Percentiles rank a stretch among this genome's conserved stretches.
phyloP scores from a whole-genome alignment of 2,329 filamentous ascomycete species.

The Diaporthe vexans region DNA sequence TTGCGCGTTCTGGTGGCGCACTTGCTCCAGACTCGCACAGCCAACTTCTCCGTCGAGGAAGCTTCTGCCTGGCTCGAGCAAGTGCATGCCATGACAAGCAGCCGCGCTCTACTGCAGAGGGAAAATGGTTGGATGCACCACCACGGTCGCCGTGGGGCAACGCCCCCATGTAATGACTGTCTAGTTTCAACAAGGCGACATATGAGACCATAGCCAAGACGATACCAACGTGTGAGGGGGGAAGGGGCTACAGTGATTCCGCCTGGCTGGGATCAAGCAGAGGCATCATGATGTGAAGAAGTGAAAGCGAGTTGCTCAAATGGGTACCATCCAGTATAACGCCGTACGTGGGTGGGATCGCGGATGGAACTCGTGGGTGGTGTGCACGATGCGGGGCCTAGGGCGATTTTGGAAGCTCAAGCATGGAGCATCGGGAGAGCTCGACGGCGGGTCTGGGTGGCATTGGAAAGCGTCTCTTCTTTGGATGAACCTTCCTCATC shows the following conservation, averaged over 20 bases:
- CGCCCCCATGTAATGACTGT: background rate
- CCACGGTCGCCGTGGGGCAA: background rate
- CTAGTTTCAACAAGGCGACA: background rate
- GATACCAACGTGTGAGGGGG: background rate
- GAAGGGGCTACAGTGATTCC: too few relatives aligned
- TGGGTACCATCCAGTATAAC: background rate
- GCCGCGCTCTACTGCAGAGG: too few relatives aligned
- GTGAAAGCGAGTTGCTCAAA: background rate
- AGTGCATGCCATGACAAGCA: background rate
- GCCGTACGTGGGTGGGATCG: too few relatives aligned
- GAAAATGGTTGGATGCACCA: background rate
- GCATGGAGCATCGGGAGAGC: background rate
- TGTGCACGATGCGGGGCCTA: background rate
- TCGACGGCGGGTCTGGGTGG: background rate
- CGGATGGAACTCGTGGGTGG: background rate
- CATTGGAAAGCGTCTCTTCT: background rate
- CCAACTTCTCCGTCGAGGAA: background rate
- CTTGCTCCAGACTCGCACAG: background rate
- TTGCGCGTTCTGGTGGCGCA: background rate
- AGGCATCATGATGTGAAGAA: background rate
- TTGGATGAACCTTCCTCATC: conserved; percentile 19
- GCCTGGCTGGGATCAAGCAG: too few relatives aligned
- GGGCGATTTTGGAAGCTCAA: conserved; percentile 15
- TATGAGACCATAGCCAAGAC: background rate
- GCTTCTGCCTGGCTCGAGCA: too few relatives aligned